Conservation (phyloP, 495 filamentous ascomycete species). For the Jackrogersella multiformis region DNA sequence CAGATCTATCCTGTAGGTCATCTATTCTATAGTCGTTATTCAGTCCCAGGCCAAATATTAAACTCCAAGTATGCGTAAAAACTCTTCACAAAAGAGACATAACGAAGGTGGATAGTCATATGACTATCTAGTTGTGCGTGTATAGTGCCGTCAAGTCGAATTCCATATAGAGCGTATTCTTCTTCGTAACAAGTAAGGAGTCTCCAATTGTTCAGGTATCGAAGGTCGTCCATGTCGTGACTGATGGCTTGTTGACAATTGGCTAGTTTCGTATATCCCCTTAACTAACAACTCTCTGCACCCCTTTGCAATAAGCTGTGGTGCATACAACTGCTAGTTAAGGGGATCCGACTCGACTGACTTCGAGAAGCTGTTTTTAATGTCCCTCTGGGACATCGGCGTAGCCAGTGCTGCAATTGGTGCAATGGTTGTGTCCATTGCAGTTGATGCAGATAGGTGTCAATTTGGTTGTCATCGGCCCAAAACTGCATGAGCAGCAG, state of each 20-base stretch:
- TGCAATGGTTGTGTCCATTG: not conserved
- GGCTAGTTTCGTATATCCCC: no score
- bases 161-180: no score
- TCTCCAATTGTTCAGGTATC: not conserved
- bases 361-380: no score
- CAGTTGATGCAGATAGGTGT: not conserved
- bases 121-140: not conserved
- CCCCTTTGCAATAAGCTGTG: no score
- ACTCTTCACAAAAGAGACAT: not conserved
- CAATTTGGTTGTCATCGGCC: not conserved
- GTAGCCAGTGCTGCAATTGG: not conserved
- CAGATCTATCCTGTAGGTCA: slow-evolving; percentile 1
- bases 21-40: not conserved
- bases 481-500: not conserved
- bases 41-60: not conserved
- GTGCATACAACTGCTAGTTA: no score
- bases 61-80: not conserved
- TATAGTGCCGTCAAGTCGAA: not conserved
- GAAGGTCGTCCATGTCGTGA: no score
- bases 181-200: no score
- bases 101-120: not conserved
- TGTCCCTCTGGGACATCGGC: no score
- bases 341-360: no score
- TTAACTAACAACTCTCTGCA: no score
- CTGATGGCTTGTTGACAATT: no score